These are phyloP conservation scores for Carex pumila DNA, from an alignment of 176 grass and related monocot species.

Conservation along the genomic window DNA sequence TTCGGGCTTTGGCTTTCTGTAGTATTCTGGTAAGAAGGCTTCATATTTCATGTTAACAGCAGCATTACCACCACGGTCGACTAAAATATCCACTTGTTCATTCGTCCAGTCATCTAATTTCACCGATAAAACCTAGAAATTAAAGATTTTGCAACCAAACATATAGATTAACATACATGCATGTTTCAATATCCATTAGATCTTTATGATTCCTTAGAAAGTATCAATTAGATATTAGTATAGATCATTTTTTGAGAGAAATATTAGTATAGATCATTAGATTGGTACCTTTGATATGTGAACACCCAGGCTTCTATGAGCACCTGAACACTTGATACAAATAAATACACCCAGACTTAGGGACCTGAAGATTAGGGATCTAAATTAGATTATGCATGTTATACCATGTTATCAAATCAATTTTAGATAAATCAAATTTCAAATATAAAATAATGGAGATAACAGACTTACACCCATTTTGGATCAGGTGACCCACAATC, in stretches of 20 bases:
- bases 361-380: slow-evolving; percentile 39
- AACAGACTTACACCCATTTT: slow-evolving; percentile 83
- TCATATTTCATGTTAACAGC: slow-evolving; percentile 71
- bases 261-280: neutral
- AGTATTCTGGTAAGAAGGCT: slow-evolving; percentile 63
- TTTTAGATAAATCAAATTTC: neutral
- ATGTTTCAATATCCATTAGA: neutral
- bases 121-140: slow-evolving; percentile 65
- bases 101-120: slow-evolving; percentile 95
- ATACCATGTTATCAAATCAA: neutral
- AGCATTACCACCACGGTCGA: slow-evolving; percentile 63
- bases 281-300: slow-evolving; percentile 83
- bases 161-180: slow-evolving; percentile 6
- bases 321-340: slow-evolving; percentile 98
- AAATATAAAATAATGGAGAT: slow-evolving; percentile 4
- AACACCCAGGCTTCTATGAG: slow-evolving; percentile 86
- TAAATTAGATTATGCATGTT: neutral
- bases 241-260: too few relatives aligned
- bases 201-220: neutral
- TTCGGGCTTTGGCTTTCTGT: slow-evolving; percentile 62
- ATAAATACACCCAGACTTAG: slow-evolving; percentile 87
- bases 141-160: slow-evolving; percentile 14
- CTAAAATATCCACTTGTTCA: slow-evolving; percentile 72
- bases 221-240: neutral
- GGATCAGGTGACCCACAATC: slow-evolving; percentile 82